Evolutionary conservation across 2,329 filamentous ascomycete genomes (phyloP).

Genomic region (Sporothrix mexicana): DNA sequence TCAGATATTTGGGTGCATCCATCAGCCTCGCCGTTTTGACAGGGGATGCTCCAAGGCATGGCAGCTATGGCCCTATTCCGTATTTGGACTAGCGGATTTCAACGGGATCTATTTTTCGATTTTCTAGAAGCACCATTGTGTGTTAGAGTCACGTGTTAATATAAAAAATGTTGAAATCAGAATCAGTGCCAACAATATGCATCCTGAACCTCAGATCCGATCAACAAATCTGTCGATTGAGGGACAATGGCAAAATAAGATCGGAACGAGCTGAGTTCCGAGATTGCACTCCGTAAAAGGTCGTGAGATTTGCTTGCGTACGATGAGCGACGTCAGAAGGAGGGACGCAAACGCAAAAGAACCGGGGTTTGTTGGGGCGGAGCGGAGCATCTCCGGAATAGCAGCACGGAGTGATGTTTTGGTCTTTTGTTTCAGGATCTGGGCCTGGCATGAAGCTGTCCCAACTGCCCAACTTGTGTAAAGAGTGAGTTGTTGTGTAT

Average conservation of each 20-base stretch:
- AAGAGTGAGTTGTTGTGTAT: not conserved
- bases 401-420: not conserved
- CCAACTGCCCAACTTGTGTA: not conserved
- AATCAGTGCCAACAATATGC: not conserved
- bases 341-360: not conserved
- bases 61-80: not conserved
- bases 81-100: too few species aligned
- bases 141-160: slow-evolving; percentile 20
- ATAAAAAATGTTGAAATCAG: not conserved
- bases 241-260: not conserved
- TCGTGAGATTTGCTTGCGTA: too few species aligned
- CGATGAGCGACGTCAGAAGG: not conserved
- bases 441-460: not conserved
- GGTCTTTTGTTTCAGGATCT: not conserved
- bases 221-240: not conserved
- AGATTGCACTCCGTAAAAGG: not conserved
- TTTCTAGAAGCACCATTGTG: not conserved
- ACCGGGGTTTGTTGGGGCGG: slow-evolving; percentile 14
- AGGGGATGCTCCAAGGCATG: not conserved
- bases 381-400: not conserved
- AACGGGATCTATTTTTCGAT: not conserved
- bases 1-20: not conserved
- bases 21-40: slow-evolving; percentile 23
- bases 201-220: not conserved
- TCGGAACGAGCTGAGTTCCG: not conserved